Base-by-base conservation (phyloP, 2,329 filamentous ascomycete species). In the Tricladium varicosporioides region DNA sequence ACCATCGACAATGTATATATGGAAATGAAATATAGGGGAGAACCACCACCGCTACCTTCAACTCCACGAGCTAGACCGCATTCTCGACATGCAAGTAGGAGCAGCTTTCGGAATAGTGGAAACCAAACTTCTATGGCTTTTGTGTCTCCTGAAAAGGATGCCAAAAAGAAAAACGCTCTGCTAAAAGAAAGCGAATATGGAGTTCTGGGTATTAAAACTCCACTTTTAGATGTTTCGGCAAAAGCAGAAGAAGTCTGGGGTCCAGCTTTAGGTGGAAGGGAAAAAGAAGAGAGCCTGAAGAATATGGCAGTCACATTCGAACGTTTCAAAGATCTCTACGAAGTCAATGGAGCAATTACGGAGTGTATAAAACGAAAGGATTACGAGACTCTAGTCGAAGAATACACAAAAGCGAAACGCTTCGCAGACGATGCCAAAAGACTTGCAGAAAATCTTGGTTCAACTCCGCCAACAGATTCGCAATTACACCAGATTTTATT, bases 1-100 rank as follows among this genome's bases (percentile, higher is more conserved):
- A 97, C 93, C 7, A 97, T 99, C 68, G 94, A 99, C 75, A 96
- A 96, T 74, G 94, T 99, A 52, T 99, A 99, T 75, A 95, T 87
- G 60, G 94, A 99, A 73, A 99, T 99, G 94, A 96, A 84, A 80
- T 92, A 78, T 64, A 79, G 82, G 48, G 85, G 85, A 10, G 84
- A 87, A 48, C 79, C 80, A 5, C 73, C 76, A 2, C 19, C 36
- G 11, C 10, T 33, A 10, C 72, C 63, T 22, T 42, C 76, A 27
- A 27, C 3, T 4, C 68, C 74, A 7, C 72, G 76, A 22, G 31
- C 61, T 46, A 57, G 69, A 48, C 48, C 67, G 15, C 67, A 71
- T 54, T 72, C 71, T 19, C 70, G 71, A 13, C 69, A 71, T 61
- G 63, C 65, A 7, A 72, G 71, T 47, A 63, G 68, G 16, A 72